Base-by-base conservation (phyloP, 148 eudicot genomes). In the Chenopodium album region DNA sequence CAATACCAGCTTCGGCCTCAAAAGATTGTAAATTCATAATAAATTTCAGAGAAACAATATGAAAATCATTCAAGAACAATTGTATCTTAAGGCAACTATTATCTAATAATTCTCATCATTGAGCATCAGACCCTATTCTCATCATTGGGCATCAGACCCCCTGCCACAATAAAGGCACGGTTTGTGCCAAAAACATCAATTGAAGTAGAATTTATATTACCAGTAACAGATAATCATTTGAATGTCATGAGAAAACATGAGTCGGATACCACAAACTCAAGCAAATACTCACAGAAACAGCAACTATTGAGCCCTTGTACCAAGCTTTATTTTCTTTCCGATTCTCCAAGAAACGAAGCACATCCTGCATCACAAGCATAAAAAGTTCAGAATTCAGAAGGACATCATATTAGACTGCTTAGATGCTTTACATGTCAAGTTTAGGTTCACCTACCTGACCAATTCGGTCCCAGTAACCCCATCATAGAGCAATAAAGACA, bases 391-490 rank as follows among this genome's bases (percentile, higher is more conserved):
- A 48, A 70, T 4, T 32, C 34, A 32, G 34, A 32, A 32, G 34
- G 28, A 23, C 72, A 22, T 44, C 48, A 28, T 37, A 17, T 12
- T 32, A 16, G 78, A 29, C 9, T 0, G 56, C 70, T 28, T 20
- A 12, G 31, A 46, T 14, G 23, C 17, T 74, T 9, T 76, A n/a
- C 37, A 50, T 67, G 63, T 9, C 17, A n/a, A 56, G 1, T 73
- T 71, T 26, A 56, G 59, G 1, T 41, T n/a, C 69, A 85, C 86
- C 83, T 65, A 92, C 97, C 89, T 91, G 92, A 66, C 97, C 97
- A 89, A 93, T 90, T 13, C 94, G 88, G 72, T 93, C 97, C 97
- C 97, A 93, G 78, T 89, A 93, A 14, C 93, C 93, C 48, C 95
- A 84, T 76, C 95, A 93, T 11, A 86, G 81, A 13, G 92, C 90